Evolutionary conservation across 129 eudicot species (phyloP).

Genomic region (Chrysanthemum makinoi): DNA sequence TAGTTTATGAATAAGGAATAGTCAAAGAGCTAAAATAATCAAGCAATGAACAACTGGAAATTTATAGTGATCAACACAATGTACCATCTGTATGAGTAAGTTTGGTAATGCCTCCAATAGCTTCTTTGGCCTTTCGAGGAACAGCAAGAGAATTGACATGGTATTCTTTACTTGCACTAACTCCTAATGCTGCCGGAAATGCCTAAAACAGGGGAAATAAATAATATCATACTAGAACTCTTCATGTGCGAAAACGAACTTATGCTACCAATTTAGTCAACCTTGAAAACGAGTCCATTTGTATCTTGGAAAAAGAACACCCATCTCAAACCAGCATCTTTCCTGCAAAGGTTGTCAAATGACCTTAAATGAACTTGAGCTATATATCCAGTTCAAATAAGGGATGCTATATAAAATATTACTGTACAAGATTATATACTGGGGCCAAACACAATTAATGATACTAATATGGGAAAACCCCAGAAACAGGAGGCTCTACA

Average conservation of each 20-base stretch:
- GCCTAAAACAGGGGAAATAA: conserved; percentile 43
- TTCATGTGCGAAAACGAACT: neutral
- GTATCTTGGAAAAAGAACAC: conserved; percentile 95
- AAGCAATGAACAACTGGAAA: neutral
- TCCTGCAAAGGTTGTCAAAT: conserved; percentile 45
- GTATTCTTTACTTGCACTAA: conserved; percentile 73
- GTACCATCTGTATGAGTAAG: conserved; percentile 96
- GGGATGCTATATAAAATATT: neutral
- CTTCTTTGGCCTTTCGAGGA: conserved; percentile 97
- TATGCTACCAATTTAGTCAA: conserved; percentile 6
- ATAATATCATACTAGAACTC: conserved; percentile 6
- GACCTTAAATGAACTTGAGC: neutral
- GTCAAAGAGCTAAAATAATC: neutral
- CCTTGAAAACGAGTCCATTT: conserved; percentile 96
- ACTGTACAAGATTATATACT: neutral
- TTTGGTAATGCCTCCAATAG: conserved; percentile 95
- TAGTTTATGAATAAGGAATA: neutral
- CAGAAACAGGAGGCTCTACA: conserved; percentile 8
- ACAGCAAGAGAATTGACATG: conserved; percentile 96
- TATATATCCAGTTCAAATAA: too few relatives aligned
- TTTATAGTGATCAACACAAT: conserved; percentile 13
- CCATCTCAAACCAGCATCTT: conserved; percentile 87
- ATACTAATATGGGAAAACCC: neutral
- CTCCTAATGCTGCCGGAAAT: conserved; percentile 91
- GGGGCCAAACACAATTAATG: too few relatives aligned